Evolutionary conservation across 2,329 filamentous ascomycete species (phyloP).

Genomic region (Plectosphaerella plurivora): DNA sequence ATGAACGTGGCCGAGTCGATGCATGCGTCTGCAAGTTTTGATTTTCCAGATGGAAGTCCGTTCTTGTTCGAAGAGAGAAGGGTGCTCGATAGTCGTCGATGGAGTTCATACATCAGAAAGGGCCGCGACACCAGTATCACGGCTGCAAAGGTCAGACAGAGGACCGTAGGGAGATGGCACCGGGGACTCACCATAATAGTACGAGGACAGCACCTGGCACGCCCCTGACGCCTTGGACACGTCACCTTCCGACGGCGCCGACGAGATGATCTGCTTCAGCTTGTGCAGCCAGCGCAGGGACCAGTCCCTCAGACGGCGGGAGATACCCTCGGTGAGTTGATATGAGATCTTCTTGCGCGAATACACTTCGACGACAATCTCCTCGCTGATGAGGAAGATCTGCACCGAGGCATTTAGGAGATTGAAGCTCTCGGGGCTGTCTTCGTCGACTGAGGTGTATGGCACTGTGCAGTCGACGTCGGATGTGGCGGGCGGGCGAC

Average conservation of each 20-base stretch:
- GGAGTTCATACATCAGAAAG: slow-evolving; percentile 52
- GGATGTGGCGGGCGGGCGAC: slow-evolving; percentile 47
- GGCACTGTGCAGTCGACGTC: slow-evolving; percentile 51
- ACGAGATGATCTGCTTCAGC: slow-evolving; percentile 33
- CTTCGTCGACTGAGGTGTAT: slow-evolving; percentile 28
- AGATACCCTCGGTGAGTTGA: slow-evolving; percentile 49
- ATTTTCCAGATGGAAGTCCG: slow-evolving; percentile 34
- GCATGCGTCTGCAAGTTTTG: slow-evolving; percentile 48
- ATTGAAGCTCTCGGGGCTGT: slow-evolving; percentile 35
- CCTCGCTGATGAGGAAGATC: slow-evolving; percentile 46
- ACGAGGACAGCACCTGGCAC: slow-evolving; percentile 46
- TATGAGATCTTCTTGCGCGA: slow-evolving; percentile 48
- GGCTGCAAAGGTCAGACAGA: slow-evolving; percentile 17
- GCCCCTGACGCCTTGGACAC: slow-evolving; percentile 35
- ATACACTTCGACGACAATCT: slow-evolving; percentile 47
- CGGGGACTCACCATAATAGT: slow-evolving; percentile 36
- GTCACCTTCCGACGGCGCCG: slow-evolving; percentile 15
- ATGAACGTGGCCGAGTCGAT: slow-evolving; percentile 51
- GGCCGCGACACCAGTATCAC: slow-evolving; percentile 54
- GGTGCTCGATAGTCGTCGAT: slow-evolving; percentile 30
- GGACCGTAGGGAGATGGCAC: neutral
- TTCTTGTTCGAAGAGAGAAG: neutral
- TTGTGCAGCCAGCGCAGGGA: slow-evolving; percentile 41
- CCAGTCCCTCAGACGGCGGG: slow-evolving; percentile 47
- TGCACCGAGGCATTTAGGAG: slow-evolving; percentile 48